A percentile compares a stretch with the other conserved stretches of the same genome.
Evolutionary conservation across 305 asterid genomes (phyloP).

Genomic region (Petunia hybrid): DNA sequence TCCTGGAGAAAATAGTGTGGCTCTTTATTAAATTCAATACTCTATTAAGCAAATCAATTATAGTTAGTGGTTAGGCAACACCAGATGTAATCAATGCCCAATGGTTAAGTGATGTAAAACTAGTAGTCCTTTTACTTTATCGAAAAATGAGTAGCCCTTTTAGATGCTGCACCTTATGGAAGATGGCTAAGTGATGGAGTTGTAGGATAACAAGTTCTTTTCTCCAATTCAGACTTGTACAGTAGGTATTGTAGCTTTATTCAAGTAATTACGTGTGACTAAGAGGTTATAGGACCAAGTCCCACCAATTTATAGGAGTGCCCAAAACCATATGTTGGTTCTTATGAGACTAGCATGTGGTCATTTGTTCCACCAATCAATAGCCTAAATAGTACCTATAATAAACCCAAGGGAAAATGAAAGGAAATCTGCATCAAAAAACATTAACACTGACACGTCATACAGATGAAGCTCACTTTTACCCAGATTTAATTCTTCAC

Average conservation of each 20-base stretch:
- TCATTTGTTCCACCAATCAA: conserved; percentile 20
- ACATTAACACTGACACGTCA: conserved; percentile 14
- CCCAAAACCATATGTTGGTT: not conserved
- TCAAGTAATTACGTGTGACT: not conserved
- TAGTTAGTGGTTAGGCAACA: conserved; percentile 20
- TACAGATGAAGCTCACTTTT: conserved; percentile 7
- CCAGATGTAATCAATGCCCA: no score
- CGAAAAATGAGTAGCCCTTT: conserved; percentile 14
- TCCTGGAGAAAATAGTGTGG: conserved; percentile 3
- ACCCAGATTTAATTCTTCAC: conserved; percentile 21
- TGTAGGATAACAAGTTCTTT: conserved; percentile 20
- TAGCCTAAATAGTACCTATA: not conserved
- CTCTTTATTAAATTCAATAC: not conserved
- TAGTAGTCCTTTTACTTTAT: no score
- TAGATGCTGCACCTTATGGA: conserved; percentile 15
- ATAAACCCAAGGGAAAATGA: not conserved
- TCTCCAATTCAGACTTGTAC: conserved; percentile 20
- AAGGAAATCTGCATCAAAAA: conserved; percentile 14
- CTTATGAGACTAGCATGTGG: conserved; percentile 16
- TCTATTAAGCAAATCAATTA: not conserved
- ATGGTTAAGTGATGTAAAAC: conserved; percentile 19
- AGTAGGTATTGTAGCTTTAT: conserved; percentile 6
- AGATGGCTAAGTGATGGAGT: conserved; percentile 15
- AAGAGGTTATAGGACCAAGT: conserved; percentile 24
- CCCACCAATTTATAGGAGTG: not conserved